Evolutionary conservation across 2,329 filamentous ascomycete genomes (phyloP), one percentile per base, ranked within the genome.

Genomic region (Aureobasidium melanogenum): DNA sequence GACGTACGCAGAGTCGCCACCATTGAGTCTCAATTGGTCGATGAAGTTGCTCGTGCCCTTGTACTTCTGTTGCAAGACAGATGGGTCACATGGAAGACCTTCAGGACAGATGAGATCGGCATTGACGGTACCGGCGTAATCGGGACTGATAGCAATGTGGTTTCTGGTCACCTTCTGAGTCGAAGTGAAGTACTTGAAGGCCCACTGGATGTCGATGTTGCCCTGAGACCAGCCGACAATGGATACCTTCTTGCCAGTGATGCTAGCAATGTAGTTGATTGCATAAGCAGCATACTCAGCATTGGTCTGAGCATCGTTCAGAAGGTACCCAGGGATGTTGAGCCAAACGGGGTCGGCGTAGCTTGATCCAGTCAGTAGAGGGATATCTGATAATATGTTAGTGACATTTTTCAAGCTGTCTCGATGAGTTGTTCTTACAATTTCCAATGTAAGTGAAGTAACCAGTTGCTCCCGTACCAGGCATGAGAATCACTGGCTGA

Each of bases 181-280:
- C 1, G 77, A 80, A 0, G 80, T 80, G 79, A 79, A 84, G 72
- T 82, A 84, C 64, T 83, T 83, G 64, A 82, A 72, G 0, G 78
- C 80, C 83, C 82, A 84, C 67, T 85, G 82, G 0, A 77, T 73
- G 62, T 80, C 72, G 2, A 84, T 70, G 51, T 77, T 78, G 17
- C 82, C 82, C 69, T 85, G 81, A 0, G 80, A 83, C 80, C 79
- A 84, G 15, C 74, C 75, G n/a, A 84, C 69, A 22, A 82, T 71
- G 19, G 73, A 71, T 7, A 80, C 70, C 22, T 77, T 73, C 24
- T 71, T 68, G 47, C 66, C 63, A 46, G 72, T 74, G 63, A 80
- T 69, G 36, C 69, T 72, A 30, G 73, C 69, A 62, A 84, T 75
- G 70, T 84, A 84, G 71, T 84, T 81, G 63, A 84, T 79, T 5